These are phyloP conservation scores for Sporothrix pseudoabietina DNA, from an alignment of 2,329 filamentous ascomycete species.

Conservation along the genomic window DNA sequence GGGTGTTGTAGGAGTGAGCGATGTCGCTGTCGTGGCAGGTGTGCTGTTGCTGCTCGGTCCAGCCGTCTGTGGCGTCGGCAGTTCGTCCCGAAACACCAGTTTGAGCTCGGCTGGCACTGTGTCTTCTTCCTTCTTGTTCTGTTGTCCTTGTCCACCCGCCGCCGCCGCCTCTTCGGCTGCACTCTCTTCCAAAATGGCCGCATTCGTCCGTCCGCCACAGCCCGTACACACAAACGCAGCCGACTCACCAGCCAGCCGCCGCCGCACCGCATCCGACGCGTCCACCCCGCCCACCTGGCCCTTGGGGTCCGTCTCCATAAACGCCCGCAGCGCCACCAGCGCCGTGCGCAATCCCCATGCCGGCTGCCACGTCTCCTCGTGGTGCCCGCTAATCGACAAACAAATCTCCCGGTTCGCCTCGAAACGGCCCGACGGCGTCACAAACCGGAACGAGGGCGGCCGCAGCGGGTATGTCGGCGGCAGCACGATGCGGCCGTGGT, in stretches of 20 bases:
- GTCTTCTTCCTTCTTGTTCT: background rate
- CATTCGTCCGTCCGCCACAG: slow-evolving; percentile 69
- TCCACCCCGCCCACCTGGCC: slow-evolving; percentile 92
- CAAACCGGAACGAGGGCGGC: slow-evolving; percentile 92
- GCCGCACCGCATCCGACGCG: slow-evolving; percentile 66
- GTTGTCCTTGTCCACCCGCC: slow-evolving; percentile 31
- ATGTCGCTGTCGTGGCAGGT: background rate
- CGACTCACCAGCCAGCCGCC: slow-evolving; percentile 69
- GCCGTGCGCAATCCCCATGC: slow-evolving; percentile 96
- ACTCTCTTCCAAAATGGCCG: slow-evolving; percentile 71
- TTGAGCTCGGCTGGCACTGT: slow-evolving; percentile 57
- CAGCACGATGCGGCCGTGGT: slow-evolving; percentile 92
- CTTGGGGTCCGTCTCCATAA: slow-evolving; percentile 88
- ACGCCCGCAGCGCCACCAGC: slow-evolving; percentile 74
- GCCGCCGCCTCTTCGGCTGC: slow-evolving; percentile 56
- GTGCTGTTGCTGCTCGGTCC: background rate
- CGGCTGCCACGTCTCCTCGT: slow-evolving; percentile 98
- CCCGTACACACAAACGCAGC: slow-evolving; percentile 66
- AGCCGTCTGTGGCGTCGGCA: slow-evolving; percentile 47
- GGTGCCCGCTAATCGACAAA: slow-evolving; percentile 87
- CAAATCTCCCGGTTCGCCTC: slow-evolving; percentile 98
- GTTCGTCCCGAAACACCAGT: slow-evolving; percentile 74
- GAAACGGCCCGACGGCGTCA: slow-evolving; percentile 88
- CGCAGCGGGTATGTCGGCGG: slow-evolving; percentile 88
- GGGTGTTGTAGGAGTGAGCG: background rate